These are phyloP conservation scores for Hysterium pulicare DNA, from an alignment of 2,329 filamentous ascomycete species.

Conservation along the genomic window DNA sequence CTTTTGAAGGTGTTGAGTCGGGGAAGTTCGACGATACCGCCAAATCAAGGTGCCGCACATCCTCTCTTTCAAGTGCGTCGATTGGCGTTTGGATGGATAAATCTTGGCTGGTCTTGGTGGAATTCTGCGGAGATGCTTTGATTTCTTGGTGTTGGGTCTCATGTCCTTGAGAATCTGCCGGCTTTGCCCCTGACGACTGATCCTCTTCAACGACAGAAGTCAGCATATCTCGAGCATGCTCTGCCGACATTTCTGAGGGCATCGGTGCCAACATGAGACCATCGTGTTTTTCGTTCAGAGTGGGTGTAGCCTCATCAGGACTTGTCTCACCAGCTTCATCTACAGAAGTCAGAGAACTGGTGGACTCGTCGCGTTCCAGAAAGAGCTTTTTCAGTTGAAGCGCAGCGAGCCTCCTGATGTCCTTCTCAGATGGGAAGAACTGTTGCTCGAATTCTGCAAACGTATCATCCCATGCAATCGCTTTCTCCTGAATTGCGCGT, in stretches of 20 bases:
- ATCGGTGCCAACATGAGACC: constrained; percentile 28
- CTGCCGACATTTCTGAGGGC: constrained; percentile 49
- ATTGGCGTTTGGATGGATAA: constrained; percentile 27
- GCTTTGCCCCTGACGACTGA: constrained; percentile 24
- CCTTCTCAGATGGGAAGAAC: constrained; percentile 91
- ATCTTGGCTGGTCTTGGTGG: constrained; percentile 10
- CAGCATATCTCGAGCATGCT: constrained; percentile 63
- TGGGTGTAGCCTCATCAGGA: constrained; percentile 21
- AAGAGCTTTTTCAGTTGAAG: constrained; percentile 95
- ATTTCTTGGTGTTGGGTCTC: constrained; percentile 6
- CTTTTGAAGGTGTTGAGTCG: constrained; percentile 13
- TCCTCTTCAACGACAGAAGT: constrained; percentile 65
- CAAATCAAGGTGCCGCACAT: constrained; percentile 61
- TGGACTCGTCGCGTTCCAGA: constrained; percentile 77
- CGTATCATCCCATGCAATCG: constrained; percentile 85
- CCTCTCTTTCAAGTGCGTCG: constrained; percentile 46
- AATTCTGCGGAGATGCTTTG: constrained; percentile 7
- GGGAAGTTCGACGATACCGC: constrained; percentile 47
- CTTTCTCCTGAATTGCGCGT: constrained; percentile 86
- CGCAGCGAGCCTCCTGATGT: constrained; percentile 87
- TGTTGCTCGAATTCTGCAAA: constrained; percentile 90
- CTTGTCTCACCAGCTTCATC: constrained; percentile 60
- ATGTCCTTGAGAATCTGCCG: constrained; percentile 7
- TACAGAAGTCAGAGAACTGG: constrained; percentile 66
- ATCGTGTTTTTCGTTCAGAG: constrained; percentile 29